Conservation (phyloP, 148 eudicot species). For the Rhododendron henanense region DNA sequence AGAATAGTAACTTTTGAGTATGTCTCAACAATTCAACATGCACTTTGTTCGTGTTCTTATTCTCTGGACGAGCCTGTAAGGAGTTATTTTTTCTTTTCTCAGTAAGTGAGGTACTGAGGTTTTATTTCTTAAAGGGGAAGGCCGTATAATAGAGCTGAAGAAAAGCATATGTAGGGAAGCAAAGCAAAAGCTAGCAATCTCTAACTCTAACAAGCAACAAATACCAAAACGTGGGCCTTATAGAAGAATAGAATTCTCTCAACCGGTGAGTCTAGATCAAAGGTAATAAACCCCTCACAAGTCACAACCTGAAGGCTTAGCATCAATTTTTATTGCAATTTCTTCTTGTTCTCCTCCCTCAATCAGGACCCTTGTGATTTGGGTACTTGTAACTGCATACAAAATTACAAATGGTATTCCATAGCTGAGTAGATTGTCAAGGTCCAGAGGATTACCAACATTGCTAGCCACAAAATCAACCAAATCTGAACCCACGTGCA, state of each 20-base stretch:
- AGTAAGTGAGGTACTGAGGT: neutral
- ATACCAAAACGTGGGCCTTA: neutral
- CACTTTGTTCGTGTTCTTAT: neutral
- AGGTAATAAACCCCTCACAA: neutral
- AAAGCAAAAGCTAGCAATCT: neutral
- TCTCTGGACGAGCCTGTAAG: neutral
- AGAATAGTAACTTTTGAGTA: neutral
- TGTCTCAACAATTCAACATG: neutral
- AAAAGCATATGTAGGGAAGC: neutral
- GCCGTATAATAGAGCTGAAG: neutral
- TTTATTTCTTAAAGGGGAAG: neutral
- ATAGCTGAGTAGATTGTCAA: neutral
- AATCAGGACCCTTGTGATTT: neutral
- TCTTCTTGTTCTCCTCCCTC: neutral
- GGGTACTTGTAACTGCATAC: neutral
- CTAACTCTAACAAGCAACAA: neutral
- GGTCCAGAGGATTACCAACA: neutral
- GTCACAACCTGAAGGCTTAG: neutral
- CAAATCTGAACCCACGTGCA: neutral
- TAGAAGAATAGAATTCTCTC: neutral
- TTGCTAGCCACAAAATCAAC: neutral
- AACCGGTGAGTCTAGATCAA: neutral
- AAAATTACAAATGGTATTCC: neutral
- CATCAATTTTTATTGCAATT: neutral
- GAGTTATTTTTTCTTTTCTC: neutral